Conservation (phyloP, 768 basidiomycete species). For the Cystobasidium tubakii region DNA sequence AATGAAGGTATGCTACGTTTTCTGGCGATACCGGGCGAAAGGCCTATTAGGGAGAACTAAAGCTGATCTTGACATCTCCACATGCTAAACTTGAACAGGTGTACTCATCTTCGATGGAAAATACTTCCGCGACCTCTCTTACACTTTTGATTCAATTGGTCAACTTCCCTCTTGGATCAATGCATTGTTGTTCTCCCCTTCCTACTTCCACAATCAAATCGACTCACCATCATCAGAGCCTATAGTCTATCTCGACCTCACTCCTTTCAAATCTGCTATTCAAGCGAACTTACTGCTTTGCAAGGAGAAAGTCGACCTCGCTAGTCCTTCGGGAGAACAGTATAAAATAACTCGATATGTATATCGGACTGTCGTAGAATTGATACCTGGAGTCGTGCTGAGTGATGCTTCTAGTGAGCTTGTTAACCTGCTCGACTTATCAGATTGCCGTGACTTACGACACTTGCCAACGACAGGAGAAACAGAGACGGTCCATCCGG, state of each 20-base stretch:
- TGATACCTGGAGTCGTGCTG: conserved; percentile 36
- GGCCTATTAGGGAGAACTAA: too few species aligned
- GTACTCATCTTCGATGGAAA: conserved; percentile 42
- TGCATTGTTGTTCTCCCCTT: conserved; percentile 40
- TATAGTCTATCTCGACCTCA: conserved; percentile 37
- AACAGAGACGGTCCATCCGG: conserved; percentile 40
- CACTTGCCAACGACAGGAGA: conserved; percentile 32
- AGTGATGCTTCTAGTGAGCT: not conserved
- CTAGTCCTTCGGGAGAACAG: conserved; percentile 36
- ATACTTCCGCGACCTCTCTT: conserved; percentile 43
- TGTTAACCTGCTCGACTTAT: too few species aligned
- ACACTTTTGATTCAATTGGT: conserved; percentile 39
- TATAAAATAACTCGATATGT: conserved; percentile 40
- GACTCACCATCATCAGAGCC: conserved; percentile 40
- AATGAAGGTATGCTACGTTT: conserved; percentile 38
- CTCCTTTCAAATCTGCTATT: not conserved
- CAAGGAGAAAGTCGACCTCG: conserved; percentile 3
- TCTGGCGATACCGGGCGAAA: too few species aligned
- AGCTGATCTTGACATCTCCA: too few species aligned
- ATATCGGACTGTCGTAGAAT: conserved; percentile 40
- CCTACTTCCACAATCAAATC: conserved; percentile 44
- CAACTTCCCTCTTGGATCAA: conserved; percentile 45
- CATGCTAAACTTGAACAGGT: too few species aligned
- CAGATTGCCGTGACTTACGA: not conserved
- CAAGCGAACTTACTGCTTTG: conserved; percentile 12